Evolutionary conservation across 2,329 filamentous ascomycete genomes (phyloP).

Genomic region (Fusarium fracticaudum): DNA sequence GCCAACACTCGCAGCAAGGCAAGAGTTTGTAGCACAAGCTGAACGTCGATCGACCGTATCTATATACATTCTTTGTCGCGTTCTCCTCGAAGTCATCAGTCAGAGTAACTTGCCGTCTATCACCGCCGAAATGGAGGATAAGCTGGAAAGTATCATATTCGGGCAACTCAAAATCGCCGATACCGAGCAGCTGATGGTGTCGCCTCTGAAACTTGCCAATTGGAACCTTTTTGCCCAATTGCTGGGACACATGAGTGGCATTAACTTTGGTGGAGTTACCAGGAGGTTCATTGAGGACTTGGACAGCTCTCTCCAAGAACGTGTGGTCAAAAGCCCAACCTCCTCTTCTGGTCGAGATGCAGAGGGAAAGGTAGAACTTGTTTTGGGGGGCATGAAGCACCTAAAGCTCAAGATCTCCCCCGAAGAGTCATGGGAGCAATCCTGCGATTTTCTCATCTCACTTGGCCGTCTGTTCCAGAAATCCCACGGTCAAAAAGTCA

Average conservation of each 20-base stretch:
- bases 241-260: conserved; percentile 94
- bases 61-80: conserved; percentile 93
- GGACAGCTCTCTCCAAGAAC: conserved; percentile 78
- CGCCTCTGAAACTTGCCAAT: conserved; percentile 87
- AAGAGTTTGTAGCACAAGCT: conserved; percentile 79
- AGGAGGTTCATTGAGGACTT: conserved; percentile 85
- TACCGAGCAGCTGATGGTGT: conserved; percentile 79
- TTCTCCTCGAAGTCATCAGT: conserved; percentile 91
- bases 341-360: conserved; percentile 67
- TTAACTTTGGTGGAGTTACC: conserved; percentile 87
- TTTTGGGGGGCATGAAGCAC: conserved; percentile 92
- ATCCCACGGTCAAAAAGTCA: conserved; percentile 88
- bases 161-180: conserved; percentile 92
- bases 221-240: conserved; percentile 95
- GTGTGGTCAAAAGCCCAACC: conserved; percentile 73
- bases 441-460: conserved; percentile 87
- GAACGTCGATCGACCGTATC: conserved; percentile 94
- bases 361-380: conserved; percentile 85
- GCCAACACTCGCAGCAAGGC: conserved; percentile 59
- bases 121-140: conserved; percentile 90
- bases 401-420: conserved; percentile 79
- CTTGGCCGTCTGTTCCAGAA: conserved; percentile 84
- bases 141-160: conserved; percentile 95
- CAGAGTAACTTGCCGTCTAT: conserved; percentile 87
- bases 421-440: conserved; percentile 81